Conservation (phyloP, 1,139 yeast genomes). For the Torulaspora pretoriensis region DNA sequence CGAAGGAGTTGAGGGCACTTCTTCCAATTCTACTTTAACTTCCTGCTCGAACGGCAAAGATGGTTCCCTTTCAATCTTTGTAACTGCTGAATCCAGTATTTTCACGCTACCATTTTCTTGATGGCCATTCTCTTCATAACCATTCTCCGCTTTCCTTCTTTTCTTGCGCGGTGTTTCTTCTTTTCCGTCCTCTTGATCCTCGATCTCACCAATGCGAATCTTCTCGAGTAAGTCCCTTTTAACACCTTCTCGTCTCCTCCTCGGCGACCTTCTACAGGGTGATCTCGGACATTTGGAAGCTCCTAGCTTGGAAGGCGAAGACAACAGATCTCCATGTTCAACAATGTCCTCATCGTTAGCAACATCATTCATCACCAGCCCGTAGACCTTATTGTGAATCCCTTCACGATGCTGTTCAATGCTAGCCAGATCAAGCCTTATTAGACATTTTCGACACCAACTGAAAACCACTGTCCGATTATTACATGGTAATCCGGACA, state of each 20-base stretch:
- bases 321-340: constrained; percentile 24
- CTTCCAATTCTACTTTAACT: constrained; percentile 2
- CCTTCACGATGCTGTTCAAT: not conserved
- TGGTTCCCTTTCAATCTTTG: not conserved
- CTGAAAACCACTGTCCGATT: not conserved
- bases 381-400: not conserved
- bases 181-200: not conserved
- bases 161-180: not conserved
- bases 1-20: constrained; percentile 6
- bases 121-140: not conserved
- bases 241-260: constrained; percentile 5
- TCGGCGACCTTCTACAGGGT: constrained; percentile 5
- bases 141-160: not conserved
- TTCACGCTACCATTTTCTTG: too few species aligned
- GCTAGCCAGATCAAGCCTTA: too few species aligned
- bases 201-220: constrained; percentile 3
- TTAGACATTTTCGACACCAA: not conserved
- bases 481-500: constrained; percentile 1
- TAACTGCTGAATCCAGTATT: not conserved
- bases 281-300: not conserved
- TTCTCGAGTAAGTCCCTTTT: constrained; percentile 10
- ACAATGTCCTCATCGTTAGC: constrained; percentile 26
- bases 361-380: constrained; percentile 2
- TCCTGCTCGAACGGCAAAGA: not conserved
- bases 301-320: constrained; percentile 22